Evolutionary conservation across 2,329 filamentous ascomycete genomes (phyloP), one percentile per base, ranked within the genome.

Genomic region (Diaporthe destruens): DNA sequence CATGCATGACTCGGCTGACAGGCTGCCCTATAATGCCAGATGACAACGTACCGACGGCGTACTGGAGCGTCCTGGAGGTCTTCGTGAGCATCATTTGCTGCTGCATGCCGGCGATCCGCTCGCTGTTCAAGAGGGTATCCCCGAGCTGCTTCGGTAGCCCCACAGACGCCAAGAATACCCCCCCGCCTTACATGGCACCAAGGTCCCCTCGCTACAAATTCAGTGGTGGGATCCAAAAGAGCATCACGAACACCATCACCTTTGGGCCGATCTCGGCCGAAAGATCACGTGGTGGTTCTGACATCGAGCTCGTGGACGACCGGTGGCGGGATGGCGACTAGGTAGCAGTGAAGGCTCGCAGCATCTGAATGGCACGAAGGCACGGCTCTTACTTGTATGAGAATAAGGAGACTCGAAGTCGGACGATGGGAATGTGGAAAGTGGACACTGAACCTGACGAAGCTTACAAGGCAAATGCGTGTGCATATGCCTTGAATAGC

Each of bases 261-360:
- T 65, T 36, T 65, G 61, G 61, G 44, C 61, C 61, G 20, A 65
- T 32, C 44, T 51, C 61, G 6, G 44, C 29, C 29, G 61, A 29
- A 16, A 25, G 44, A 39, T 65, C 57, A 29, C 39, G 49, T n/a
- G 47, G 47, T n/a, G 47, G 25, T 25, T 63, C 61, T 25, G 61
- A 65, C 29, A 65, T 65, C 36, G 61, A 65, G 32, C 61, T 65
- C 44, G 61, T 65, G 44, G 61, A 65, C 20, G 44, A 65, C 6
- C 49, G 44, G 20, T 65, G 61, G 61, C 61, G 32, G 25, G 61
- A 65, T n/a, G 29, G 44, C 29, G 61, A 65, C 44, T 65, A 36
- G 32, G 32, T 18, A 25, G n/a, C 11, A 14, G 9, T 39, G 32
- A 2, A 36, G 61, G 29, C 18, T 51, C 20, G 32, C 25, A 20